Conservation (phyloP, 441 rosid genomes). For the Erysimum cheiri region DNA sequence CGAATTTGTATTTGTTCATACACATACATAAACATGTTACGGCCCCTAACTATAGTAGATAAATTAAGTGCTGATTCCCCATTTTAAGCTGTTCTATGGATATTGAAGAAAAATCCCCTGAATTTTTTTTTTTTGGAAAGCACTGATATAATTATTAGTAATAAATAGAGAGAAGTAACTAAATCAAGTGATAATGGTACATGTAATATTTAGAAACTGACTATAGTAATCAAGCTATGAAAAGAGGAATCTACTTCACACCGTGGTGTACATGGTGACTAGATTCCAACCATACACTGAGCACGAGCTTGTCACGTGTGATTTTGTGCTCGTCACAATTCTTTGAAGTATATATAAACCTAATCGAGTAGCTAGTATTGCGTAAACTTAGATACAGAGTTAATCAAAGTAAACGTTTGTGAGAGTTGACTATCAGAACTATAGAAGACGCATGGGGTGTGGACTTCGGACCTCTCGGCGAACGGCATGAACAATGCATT, state of each 20-base stretch:
- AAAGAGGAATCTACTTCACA: neutral
- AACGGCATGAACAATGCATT: slow-evolving; percentile 28
- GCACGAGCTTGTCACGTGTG: slow-evolving; percentile 31
- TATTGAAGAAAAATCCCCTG: no score
- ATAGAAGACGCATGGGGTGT: slow-evolving; percentile 25
- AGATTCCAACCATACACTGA: slow-evolving; percentile 16
- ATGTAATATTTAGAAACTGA: neutral
- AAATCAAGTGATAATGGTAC: neutral
- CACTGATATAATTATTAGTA: no score
- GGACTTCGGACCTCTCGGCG: slow-evolving; percentile 28
- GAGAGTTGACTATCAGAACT: slow-evolving; percentile 25
- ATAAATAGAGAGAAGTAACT: neutral
- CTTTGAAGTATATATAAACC: neutral
- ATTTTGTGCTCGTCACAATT: slow-evolving; percentile 21
- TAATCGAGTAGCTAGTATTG: slow-evolving; percentile 6
- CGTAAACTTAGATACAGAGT: slow-evolving; percentile 1
- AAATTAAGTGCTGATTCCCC: no score
- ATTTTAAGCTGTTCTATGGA: no score
- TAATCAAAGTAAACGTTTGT: slow-evolving; percentile 17
- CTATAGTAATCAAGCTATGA: neutral
- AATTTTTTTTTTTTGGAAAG: no score
- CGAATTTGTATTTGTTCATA: no score
- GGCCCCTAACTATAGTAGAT: no score
- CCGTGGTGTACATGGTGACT: slow-evolving; percentile 14
- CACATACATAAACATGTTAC: no score